Conservation (phyloP, 768 basidiomycete genomes). For the Fibroporia radiculosa region DNA sequence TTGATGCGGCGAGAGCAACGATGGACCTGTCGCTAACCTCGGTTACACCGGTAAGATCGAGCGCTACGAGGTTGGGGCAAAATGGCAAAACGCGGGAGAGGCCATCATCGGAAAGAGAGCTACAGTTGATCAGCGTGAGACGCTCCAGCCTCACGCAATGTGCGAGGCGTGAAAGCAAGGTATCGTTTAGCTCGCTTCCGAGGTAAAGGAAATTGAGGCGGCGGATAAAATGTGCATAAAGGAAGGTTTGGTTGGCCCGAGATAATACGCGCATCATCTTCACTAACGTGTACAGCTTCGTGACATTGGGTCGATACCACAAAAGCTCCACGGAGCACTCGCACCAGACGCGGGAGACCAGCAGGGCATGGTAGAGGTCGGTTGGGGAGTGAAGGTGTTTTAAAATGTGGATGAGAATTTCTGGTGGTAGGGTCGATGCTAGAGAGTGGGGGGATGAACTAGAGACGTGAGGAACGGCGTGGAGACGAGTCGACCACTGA, state of each 20-base stretch:
- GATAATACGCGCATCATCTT: conserved; percentile 72
- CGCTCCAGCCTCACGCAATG: conserved; percentile 80
- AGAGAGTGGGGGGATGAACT: conserved; percentile 36
- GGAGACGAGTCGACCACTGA: conserved; percentile 32
- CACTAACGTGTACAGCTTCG: conserved; percentile 59
- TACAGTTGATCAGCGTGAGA: conserved; percentile 79
- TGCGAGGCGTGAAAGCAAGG: conserved; percentile 61
- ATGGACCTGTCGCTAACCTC: conserved; percentile 68
- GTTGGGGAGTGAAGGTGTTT: conserved; percentile 68
- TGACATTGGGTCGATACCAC: conserved; percentile 86
- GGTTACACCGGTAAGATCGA: conserved; percentile 73
- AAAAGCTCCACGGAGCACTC: conserved; percentile 91
- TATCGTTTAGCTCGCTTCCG: conserved; percentile 61
- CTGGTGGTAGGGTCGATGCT: conserved; percentile 72
- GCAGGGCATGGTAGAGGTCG: conserved; percentile 68
- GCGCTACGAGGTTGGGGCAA: conserved; percentile 73
- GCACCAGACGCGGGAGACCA: conserved; percentile 90
- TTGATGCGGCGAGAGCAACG: conserved; percentile 58
- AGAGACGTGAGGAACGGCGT: conserved; percentile 12
- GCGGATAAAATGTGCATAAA: conserved; percentile 81
- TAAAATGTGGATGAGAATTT: conserved; percentile 89
- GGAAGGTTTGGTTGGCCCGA: conserved; percentile 64
- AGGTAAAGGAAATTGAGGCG: conserved; percentile 84
- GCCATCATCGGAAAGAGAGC: conserved; percentile 52
- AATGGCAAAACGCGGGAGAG: conserved; percentile 58